These are phyloP conservation scores for Aspergillus avenaceus DNA, from an alignment of 495 filamentous ascomycete species.

Conservation along the genomic window DNA sequence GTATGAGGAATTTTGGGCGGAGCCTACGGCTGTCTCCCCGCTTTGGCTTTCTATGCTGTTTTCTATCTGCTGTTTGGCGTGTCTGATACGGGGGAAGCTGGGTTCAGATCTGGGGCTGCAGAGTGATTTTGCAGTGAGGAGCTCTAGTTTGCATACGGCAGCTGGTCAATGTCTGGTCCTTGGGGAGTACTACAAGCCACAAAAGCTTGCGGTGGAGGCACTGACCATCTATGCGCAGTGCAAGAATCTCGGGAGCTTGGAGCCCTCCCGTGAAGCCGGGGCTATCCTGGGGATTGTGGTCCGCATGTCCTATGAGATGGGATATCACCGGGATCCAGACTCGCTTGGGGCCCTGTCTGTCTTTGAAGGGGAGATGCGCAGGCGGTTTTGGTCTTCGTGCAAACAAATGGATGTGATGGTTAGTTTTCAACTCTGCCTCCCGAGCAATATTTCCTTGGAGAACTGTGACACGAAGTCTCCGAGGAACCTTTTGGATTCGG, in stretches of 20 bases:
- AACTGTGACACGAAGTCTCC: slow-evolving; percentile 30
- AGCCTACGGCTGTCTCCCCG: slow-evolving; percentile 14
- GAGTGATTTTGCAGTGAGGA: slow-evolving; percentile 24
- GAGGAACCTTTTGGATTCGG: slow-evolving; percentile 27
- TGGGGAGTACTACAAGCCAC: slow-evolving; percentile 23
- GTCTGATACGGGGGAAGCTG: slow-evolving; percentile 3
- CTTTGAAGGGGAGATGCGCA: slow-evolving; percentile 29
- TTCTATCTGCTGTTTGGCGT: slow-evolving; percentile 24
- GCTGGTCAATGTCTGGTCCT: slow-evolving; percentile 26
- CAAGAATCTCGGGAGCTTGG: no score
- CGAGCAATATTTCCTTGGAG: slow-evolving; percentile 23
- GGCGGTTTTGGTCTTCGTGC: slow-evolving; percentile 24
- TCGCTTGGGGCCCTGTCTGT: slow-evolving; percentile 20
- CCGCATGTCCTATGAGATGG: slow-evolving; percentile 26
- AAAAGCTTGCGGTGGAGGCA: slow-evolving; percentile 25
- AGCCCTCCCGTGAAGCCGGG: slow-evolving; percentile 12
- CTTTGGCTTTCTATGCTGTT: slow-evolving; percentile 31
- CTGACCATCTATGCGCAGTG: slow-evolving; percentile 21
- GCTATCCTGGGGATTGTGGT: slow-evolving; percentile 20
- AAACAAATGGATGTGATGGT: slow-evolving; percentile 23
- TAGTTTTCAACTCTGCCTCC: slow-evolving; percentile 28
- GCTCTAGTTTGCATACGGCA: no score
- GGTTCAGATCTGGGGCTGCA: slow-evolving; percentile 12
- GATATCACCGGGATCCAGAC: slow-evolving; percentile 28
- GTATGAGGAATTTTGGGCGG: slow-evolving; percentile 32